These are phyloP conservation scores for Pythium sp. DNA, from an alignment of 352 stramenopile species.

Conservation along the genomic window DNA sequence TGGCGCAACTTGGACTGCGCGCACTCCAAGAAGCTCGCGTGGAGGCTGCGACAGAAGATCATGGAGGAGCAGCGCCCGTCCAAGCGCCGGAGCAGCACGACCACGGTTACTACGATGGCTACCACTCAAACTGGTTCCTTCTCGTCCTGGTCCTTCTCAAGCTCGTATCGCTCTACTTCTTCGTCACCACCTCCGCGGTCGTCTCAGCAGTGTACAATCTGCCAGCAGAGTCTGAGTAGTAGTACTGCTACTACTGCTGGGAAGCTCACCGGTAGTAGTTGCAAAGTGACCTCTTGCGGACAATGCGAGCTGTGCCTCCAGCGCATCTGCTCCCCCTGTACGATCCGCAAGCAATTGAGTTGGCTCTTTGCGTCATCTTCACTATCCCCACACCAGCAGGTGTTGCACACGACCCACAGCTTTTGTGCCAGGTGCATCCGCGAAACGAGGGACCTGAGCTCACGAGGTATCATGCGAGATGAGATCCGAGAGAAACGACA, in stretches of 20 bases:
- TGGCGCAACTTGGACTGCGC: slow-evolving; percentile 5
- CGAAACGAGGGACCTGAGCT: background rate
- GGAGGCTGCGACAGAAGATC: background rate
- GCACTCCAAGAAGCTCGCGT: background rate
- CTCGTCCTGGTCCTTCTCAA: background rate
- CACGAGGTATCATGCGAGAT: background rate
- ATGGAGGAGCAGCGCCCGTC: background rate
- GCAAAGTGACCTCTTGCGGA: background rate
- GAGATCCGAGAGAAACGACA: background rate
- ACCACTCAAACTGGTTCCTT: background rate
- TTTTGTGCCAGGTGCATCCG: background rate
- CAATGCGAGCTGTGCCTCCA: background rate
- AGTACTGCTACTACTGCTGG: background rate
- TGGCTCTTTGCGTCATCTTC: background rate
- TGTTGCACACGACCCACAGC: background rate
- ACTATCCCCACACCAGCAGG: background rate
- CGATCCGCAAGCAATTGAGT: background rate
- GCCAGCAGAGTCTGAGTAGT: background rate
- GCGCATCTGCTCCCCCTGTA: background rate
- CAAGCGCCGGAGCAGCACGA: background rate
- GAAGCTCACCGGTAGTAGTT: background rate
- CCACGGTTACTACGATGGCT: background rate
- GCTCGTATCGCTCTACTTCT: background rate
- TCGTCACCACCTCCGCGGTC: background rate
- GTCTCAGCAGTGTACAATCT: background rate